Percentiles rank a stretch among this genome's conserved stretches.
Evolutionary conservation across 768 basidiomycete species (phyloP).

Genomic region (Paxillus ammoniavirescens): DNA sequence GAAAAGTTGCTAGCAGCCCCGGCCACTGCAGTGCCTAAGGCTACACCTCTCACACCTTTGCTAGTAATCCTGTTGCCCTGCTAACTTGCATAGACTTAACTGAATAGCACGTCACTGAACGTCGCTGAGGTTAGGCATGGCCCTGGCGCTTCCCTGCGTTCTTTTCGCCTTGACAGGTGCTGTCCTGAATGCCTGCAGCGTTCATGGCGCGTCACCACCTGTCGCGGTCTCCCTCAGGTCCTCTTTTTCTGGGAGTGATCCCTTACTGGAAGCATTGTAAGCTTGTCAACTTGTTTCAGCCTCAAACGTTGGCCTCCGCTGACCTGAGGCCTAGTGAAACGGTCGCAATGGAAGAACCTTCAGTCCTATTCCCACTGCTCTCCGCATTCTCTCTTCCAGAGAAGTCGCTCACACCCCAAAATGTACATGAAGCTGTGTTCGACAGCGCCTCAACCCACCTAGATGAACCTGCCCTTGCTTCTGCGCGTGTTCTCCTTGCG

Average conservation of each 20-base stretch:
- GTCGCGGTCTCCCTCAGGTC: slow-evolving; percentile 29
- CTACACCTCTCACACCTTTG: not conserved
- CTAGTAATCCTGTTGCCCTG: not conserved
- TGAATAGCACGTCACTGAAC: not conserved
- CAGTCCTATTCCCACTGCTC: slow-evolving; percentile 75
- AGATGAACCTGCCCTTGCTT: slow-evolving; percentile 45
- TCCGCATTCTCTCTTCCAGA: slow-evolving; percentile 53
- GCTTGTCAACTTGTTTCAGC: slow-evolving; percentile 5
- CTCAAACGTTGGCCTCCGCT: not conserved
- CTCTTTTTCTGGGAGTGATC: slow-evolving; percentile 25
- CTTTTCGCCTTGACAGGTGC: slow-evolving; percentile 17
- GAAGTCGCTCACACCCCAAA: slow-evolving; percentile 40
- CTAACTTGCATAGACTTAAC: not conserved
- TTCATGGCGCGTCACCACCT: slow-evolving; percentile 27
- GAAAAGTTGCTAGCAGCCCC: no score
- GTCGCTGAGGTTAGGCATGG: not conserved
- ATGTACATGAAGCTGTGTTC: slow-evolving; percentile 40
- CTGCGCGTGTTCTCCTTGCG: slow-evolving; percentile 70
- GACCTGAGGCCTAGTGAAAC: slow-evolving; percentile 63
- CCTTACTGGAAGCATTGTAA: slow-evolving; percentile 31
- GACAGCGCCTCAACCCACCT: slow-evolving; percentile 45
- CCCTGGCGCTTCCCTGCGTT: slow-evolving; percentile 12
- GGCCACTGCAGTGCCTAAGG: no score
- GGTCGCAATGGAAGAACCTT: slow-evolving; percentile 66
- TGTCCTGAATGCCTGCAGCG: slow-evolving; percentile 12